Percentiles rank a stretch among this genome's conserved stretches.
phyloP scores from a whole-genome alignment of 225 moss, liverwort and hornwort species.

The Pleurozium schreberi region DNA sequence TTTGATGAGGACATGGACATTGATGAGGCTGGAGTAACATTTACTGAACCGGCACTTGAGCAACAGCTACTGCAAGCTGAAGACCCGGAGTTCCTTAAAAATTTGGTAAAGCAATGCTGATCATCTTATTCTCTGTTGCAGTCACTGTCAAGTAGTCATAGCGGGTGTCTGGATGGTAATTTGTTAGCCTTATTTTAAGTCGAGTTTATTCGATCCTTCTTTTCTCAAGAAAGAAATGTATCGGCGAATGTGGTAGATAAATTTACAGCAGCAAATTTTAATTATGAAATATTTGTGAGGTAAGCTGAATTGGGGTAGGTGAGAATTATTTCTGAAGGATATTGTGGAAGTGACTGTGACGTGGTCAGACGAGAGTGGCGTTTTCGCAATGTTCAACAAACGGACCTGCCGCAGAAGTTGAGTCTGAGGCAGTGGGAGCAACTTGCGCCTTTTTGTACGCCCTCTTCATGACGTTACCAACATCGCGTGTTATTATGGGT shows the following conservation, averaged over 20 bases:
- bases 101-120: slow-evolving; percentile 44
- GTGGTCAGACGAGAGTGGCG: slow-evolving; percentile 57
- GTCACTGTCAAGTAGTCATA: background rate
- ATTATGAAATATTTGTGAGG: background rate
- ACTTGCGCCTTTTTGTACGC: slow-evolving; percentile 91
- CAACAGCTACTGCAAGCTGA: slow-evolving; percentile 68
- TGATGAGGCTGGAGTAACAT: slow-evolving; percentile 45
- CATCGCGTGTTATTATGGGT: slow-evolving; percentile 47
- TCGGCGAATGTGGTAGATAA: background rate
- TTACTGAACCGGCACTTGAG: slow-evolving; percentile 61
- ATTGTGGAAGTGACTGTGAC: background rate
- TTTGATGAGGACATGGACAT: slow-evolving; percentile 91
- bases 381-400: slow-evolving; percentile 46
- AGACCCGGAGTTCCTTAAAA: slow-evolving; percentile 61
- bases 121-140: background rate
- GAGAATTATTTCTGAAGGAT: background rate
- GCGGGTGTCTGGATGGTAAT: background rate
- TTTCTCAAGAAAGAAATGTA: background rate
- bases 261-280: background rate
- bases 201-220: background rate
- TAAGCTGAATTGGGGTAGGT: background rate
- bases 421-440: slow-evolving; percentile 77
- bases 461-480: slow-evolving; percentile 65
- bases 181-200: background rate
- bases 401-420: slow-evolving; percentile 43